Conservation (phyloP, 177 flowering plant genomes). For the Telopea speciosissima region DNA sequence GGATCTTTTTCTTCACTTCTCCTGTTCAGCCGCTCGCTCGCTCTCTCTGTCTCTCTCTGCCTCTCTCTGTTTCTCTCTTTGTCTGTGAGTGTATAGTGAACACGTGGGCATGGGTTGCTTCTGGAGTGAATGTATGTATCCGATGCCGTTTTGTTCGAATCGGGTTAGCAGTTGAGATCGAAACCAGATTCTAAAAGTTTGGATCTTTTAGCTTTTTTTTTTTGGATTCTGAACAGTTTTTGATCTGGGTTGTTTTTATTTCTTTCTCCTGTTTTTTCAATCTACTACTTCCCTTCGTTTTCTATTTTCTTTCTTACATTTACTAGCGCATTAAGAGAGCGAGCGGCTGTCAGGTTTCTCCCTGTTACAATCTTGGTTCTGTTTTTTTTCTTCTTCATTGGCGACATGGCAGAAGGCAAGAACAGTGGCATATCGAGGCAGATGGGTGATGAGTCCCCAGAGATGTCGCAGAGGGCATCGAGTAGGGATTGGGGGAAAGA, state of each 20-base stretch:
- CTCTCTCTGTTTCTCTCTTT: background rate
- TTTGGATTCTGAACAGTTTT: conserved; percentile 6
- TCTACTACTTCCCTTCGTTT: background rate
- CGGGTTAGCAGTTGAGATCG: conserved; percentile 10
- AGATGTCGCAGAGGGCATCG: conserved; percentile 19
- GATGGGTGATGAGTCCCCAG: conserved; percentile 16
- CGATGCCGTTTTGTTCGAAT: conserved; percentile 18
- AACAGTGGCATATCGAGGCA: conserved; percentile 18
- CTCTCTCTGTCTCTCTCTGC: conserved; percentile 3
- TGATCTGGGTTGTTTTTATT: conserved; percentile 10
- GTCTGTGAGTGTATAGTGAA: too few relatives aligned
- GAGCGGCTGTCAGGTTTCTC: conserved; percentile 15
- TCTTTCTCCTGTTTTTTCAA: background rate
- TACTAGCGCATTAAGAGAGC: conserved; percentile 16
- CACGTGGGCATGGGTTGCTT: conserved; percentile 21
- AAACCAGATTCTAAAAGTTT: conserved; percentile 10
- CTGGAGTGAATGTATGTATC: conserved; percentile 2
- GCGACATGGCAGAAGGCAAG: background rate
- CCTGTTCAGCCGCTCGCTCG: conserved; percentile 30
- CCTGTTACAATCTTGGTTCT: background rate
- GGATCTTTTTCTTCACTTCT: background rate
- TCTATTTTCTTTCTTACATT: background rate
- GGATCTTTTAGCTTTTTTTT: background rate
- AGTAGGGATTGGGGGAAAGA: background rate
- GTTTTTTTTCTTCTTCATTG: background rate